Base-by-base conservation (phyloP, 2,329 filamentous ascomycete genomes). In the Cordyceps cateniannulata region DNA sequence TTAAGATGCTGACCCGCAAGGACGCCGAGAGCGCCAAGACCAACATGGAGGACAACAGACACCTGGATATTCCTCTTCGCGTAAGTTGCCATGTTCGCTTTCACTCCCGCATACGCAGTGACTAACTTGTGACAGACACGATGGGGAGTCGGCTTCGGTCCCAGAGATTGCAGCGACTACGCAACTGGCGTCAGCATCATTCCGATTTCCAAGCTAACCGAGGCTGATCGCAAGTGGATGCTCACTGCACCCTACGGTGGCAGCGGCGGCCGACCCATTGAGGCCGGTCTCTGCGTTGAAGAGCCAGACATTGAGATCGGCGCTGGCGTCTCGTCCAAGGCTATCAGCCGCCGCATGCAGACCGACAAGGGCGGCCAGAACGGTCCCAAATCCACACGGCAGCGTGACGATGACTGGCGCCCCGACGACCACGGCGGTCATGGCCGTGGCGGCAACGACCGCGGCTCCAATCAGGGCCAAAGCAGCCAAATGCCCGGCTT, bases 221-320 rank as follows among this genome's bases (percentile, higher is more conserved):
- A 99, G 67, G 95, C 95, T 27, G 95, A 99, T 76, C 86, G 91
- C 64, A 97, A 98, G 75, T 99, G 95, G 95, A 91, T 98, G 81
- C 77, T 96, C 65, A 96, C 87, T 40, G 96, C 95, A 14, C 91
- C 96, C 65, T 96, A 88, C 71, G 95, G 95, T 66, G 95, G 95
- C 59, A 96, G 91, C 64, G 95, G 93, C 61, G 95, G 93, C 60
- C 83, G 84, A 61, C 78, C 85, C 2, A 91, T 99, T 63, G 88
- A 92, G 70, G 80, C 84, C 16, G 92, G 93, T 47, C 85, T 99
- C 76, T 89, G 93, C 7, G 89, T 99, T 27, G 95, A 99, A 72
- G 95, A 99, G 75, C 95, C 95, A 3, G 95, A 99, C 71, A 99
- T 99, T 68, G 95, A 99, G 75, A 99, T 99, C 62, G 95, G 95